phyloP scores from a whole-genome alignment of 768 basidiomycete species.

The Hygrophoropsis aurantiaca region DNA sequence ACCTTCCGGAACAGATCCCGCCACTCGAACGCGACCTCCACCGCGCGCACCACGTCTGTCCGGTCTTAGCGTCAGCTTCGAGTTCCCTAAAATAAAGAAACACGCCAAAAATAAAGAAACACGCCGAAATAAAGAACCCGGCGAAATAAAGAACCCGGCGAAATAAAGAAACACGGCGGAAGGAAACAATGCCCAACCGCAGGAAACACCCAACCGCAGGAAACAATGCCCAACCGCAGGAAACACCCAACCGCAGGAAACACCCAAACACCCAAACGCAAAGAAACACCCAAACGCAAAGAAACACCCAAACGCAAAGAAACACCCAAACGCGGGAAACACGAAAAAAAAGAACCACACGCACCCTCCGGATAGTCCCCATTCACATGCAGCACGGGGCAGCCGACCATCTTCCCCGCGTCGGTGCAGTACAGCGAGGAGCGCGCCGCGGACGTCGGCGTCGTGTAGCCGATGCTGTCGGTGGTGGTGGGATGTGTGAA shows the following conservation, averaged over 20 bases:
- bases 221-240: too few relatives aligned
- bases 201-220: too few relatives aligned
- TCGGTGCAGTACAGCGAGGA: conserved; percentile 89
- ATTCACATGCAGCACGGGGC: conserved; percentile 88
- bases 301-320: too few relatives aligned
- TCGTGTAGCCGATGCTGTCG: conserved; percentile 88
- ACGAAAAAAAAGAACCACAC: neutral
- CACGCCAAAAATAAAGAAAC: neutral
- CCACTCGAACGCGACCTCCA: conserved; percentile 88
- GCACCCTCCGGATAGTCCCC: conserved; percentile 86
- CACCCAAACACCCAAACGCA: too few relatives aligned
- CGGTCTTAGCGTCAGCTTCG: neutral
- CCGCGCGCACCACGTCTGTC: conserved; percentile 79
- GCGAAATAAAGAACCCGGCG: too few relatives aligned
- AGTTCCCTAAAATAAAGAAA: too few relatives aligned
- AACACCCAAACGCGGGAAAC: too few relatives aligned
- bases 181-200: too few relatives aligned
- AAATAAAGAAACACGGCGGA: too few relatives aligned
- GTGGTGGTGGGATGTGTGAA: neutral
- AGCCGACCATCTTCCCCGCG: conserved; percentile 86
- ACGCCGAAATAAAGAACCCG: neutral
- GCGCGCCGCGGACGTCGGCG: conserved; percentile 79
- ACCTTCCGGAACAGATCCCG: conserved; percentile 83
- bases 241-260: too few relatives aligned
- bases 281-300: too few relatives aligned